Base-by-base conservation (phyloP, 2,329 filamentous ascomycete genomes). In the Juglanconis juglandina region DNA sequence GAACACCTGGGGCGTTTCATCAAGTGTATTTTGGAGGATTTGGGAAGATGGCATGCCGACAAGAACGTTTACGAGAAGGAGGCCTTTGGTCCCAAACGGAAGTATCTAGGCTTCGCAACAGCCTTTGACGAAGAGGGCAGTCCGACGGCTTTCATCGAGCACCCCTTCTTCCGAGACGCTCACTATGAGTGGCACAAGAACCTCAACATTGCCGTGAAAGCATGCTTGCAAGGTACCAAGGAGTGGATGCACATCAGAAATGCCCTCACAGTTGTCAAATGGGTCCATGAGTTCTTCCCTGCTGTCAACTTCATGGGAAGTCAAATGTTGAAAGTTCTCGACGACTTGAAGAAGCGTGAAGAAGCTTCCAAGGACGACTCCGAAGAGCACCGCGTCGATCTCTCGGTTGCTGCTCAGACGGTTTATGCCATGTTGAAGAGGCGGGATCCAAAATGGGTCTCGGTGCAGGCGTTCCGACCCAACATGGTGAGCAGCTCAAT, bases 221-320 rank as follows among this genome's bases (percentile, higher is more conserved):
- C 84, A 42, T 97, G 94, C 71, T 81, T 99, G 51, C 86, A 86
- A 17, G 88, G 89, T 34, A 87, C 85, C 37, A 63, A 63, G 48
- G 94, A 98, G 74, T 99, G 95, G 84, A 97, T 97, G 89, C 93
- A 97, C 73, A 96, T 98, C 71, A 88, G 94, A 58, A 99, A 99
- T 71, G 92, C 92, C 49, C 96, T 98, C 66, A 95, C 90, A 60
- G 82, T 98, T 4, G 80, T 99, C 61, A 96, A 95, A 71, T 83
- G 86, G 10, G 82, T 96, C 52, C 84, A 91, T 32, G 87, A 92
- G 54, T 83, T 87, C 68, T 99, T 96, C 80, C 96, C 95, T 4
- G 89, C 88, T 14, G 86, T 98, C 60, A 92, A 96, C 69, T 95
- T 92, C 73, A 94, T 96, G 82, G 95, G 91, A 39, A 81, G 79